Evolutionary conservation across 1,139 yeast species (phyloP).

Genomic region (Hansenula anomala): DNA sequence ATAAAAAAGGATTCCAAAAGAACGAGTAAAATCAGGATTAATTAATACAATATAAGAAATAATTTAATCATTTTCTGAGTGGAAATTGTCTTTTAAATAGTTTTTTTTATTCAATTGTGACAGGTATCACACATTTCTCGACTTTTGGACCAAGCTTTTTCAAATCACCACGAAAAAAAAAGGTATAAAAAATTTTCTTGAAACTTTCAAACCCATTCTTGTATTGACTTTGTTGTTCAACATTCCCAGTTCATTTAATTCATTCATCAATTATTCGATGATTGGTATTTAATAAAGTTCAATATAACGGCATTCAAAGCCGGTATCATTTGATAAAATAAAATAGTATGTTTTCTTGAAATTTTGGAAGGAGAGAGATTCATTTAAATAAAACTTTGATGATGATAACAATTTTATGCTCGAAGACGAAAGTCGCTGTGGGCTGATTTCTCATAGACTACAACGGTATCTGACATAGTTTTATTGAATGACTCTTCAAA

Average conservation of each 20-base stretch:
- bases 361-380: background rate
- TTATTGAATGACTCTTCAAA: conserved; percentile 19
- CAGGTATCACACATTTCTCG: no score
- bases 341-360: background rate
- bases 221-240: background rate
- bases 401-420: conserved; percentile 50
- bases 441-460: conserved; percentile 91
- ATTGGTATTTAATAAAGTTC: background rate
- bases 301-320: background rate
- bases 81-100: no score
- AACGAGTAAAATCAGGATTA: no score
- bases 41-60: no score
- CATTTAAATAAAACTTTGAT: conserved; percentile 12
- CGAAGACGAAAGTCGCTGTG: conserved; percentile 57
- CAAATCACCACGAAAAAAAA: background rate
- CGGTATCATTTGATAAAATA: background rate
- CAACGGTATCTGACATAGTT: conserved; percentile 96
- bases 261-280: background rate
- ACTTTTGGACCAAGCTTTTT: no score
- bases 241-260: no score
- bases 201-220: background rate
- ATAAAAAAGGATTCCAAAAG: no score
- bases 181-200: background rate
- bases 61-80: no score
- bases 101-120: no score